Conservation (phyloP, 139 green algal species). For the Chlamydomonas schloesseri region DNA sequence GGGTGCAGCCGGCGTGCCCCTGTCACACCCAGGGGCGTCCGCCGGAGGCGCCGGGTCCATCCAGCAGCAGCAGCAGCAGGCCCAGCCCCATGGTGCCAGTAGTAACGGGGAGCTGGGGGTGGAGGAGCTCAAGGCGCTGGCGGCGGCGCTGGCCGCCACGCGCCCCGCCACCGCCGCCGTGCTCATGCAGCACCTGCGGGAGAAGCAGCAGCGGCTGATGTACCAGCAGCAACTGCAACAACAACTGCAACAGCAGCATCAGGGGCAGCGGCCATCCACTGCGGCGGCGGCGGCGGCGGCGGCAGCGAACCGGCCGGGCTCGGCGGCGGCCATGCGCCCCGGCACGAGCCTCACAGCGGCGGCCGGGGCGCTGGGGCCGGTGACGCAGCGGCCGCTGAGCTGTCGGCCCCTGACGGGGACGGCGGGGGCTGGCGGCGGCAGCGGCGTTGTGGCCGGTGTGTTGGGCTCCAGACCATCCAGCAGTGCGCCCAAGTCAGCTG, state of each 20-base stretch:
- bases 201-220: too few species aligned
- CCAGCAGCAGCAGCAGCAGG: neutral
- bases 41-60: neutral
- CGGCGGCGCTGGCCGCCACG: conserved; percentile 10
- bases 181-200: too few species aligned
- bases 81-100: too few species aligned
- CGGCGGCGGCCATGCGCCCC: neutral
- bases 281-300: too few species aligned
- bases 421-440: too few species aligned
- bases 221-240: too few species aligned
- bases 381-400: neutral
- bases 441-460: neutral
- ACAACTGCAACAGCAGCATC: too few species aligned
- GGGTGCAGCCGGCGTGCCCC: neutral
- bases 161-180: neutral
- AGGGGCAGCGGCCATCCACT: too few species aligned
- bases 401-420: too few species aligned
- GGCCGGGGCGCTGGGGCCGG: neutral
- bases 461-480: neutral
- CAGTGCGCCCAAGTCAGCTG: too few species aligned
- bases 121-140: conserved; percentile 1
- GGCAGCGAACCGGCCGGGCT: too few species aligned
- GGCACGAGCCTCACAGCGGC: neutral
- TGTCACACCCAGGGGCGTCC: too few species aligned
- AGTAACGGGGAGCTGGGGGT: neutral